These are phyloP conservation scores for Backusella liffmaniae DNA, from an alignment of 192 early-diverging fungal species.

Conservation along the genomic window DNA sequence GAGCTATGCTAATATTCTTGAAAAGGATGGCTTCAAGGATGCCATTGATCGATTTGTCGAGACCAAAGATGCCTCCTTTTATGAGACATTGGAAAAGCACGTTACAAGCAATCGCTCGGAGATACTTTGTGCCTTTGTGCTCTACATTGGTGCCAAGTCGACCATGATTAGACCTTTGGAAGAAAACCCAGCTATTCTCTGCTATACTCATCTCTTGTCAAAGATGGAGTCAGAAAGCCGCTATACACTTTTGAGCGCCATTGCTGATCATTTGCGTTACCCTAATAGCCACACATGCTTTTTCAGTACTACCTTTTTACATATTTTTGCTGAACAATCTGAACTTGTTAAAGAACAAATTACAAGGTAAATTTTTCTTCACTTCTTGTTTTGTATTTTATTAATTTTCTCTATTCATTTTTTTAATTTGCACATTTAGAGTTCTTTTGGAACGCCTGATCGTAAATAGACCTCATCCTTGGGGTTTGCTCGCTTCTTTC, in stretches of 20 bases:
- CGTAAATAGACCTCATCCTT: constrained; percentile 96
- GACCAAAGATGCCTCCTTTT: constrained; percentile 54
- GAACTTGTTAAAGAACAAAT: constrained; percentile 93
- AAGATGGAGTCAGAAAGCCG: constrained; percentile 43
- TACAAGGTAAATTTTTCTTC: constrained; percentile 56
- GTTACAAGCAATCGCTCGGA: constrained; percentile 67
- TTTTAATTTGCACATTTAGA: constrained; percentile 34
- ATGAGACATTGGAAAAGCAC: constrained; percentile 51
- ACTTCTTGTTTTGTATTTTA: not conserved
- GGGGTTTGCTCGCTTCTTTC: constrained; percentile 95
- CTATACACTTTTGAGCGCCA: constrained; percentile 83
- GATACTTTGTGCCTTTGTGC: constrained; percentile 81
- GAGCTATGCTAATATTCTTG: constrained; percentile 66
- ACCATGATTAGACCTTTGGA: constrained; percentile 49
- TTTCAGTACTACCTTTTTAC: constrained; percentile 84
- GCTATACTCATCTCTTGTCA: constrained; percentile 72
- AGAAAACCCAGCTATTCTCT: constrained; percentile 68
- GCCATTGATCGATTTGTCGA: constrained; percentile 73
- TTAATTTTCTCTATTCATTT: not conserved
- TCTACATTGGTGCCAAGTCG: constrained; percentile 84
- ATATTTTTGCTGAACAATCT: constrained; percentile 73
- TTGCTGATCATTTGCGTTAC: constrained; percentile 96
- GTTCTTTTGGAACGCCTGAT: constrained; percentile 94
- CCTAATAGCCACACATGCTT: constrained; percentile 96
- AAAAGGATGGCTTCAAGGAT: constrained; percentile 56